Conservation (phyloP, 1,139 yeast genomes). For the Geotrichum macrosporum region DNA sequence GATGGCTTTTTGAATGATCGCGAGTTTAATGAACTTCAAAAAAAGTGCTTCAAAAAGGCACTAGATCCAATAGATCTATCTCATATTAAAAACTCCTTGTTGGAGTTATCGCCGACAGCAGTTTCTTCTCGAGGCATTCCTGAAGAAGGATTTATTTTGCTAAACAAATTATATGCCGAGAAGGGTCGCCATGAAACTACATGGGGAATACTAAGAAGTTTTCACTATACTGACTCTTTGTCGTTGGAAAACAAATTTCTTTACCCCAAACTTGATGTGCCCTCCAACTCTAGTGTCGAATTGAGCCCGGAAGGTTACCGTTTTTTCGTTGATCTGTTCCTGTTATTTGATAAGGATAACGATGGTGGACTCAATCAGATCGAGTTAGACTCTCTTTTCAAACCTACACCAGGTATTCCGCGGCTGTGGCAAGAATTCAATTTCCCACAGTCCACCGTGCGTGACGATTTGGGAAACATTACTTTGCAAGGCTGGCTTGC, state of each 20-base stretch:
- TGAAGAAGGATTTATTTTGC: conserved; percentile 65
- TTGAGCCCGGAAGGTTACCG: conserved; percentile 90
- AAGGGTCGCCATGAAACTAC: conserved; percentile 92
- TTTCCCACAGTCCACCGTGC: conserved; percentile 81
- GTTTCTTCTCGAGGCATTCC: conserved; percentile 53
- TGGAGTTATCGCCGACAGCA: conserved; percentile 21
- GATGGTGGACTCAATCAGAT: conserved; percentile 85
- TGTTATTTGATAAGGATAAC: conserved; percentile 84
- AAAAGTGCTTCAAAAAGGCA: conserved; percentile 64
- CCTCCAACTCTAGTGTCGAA: conserved; percentile 76
- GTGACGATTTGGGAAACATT: conserved; percentile 83
- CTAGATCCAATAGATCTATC: conserved; percentile 51
- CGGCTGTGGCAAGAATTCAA: conserved; percentile 76
- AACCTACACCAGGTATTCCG: conserved; percentile 92
- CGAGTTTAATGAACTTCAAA: conserved; percentile 67
- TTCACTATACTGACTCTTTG: conserved; percentile 85
- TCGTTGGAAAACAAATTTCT: conserved; percentile 75
- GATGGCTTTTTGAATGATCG: conserved; percentile 71
- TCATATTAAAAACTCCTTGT: conserved; percentile 44
- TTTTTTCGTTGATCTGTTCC: conserved; percentile 81
- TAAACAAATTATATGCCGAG: conserved; percentile 80
- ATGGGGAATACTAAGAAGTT: conserved; percentile 87
- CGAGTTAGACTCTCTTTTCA: conserved; percentile 65
- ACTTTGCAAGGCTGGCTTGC: conserved; percentile 98
- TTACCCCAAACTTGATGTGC: conserved; percentile 74